Evolutionary conservation across 768 basidiomycete species (phyloP), one percentile per base, ranked within the genome.

Genomic region (Porpolomopsis calyptriformis): DNA sequence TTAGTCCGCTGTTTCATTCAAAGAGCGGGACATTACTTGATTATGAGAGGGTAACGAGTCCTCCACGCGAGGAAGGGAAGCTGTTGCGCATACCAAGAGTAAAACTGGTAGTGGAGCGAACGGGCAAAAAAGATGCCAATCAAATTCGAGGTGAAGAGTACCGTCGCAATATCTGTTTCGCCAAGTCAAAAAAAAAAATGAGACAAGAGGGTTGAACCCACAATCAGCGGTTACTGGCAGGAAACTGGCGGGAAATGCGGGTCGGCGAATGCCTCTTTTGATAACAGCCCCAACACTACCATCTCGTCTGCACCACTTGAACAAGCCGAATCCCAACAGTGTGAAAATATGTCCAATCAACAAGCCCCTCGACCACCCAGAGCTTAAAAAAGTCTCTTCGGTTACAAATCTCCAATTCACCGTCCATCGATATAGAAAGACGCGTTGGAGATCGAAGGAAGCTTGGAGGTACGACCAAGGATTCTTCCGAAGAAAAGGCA

Each of bases 31-130:
- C 41, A 76, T 50, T 56, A 86, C 88, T 78, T 85, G 29, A 84
- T 14, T 22, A 65, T 23, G 11, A 74, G 40, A 12, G 84, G 83
- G 59, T 77, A 85, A 43, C 64, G 70, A 4, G 85, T 82, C 58
- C 78, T 78, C 74, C 80, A 92, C 3, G 77, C 67, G 23, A 98
- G 62, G 57, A 93, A 82, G 1, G 94, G 90, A 26, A 94, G 61
- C 55, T 93, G 89, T 47, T 87, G 83, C 8, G 84, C 88, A 60
- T 97, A 97, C 96, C 96, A 99, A 4, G 87, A 82, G 61, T 96
- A 96, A 64, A 99, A 99, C 54, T 99, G 96, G 60, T 97, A 97
- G 60, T 99, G 96, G 36, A 99, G 66, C 8, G 94, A 97, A 16
- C 96, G 79, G 18, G 96, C 89, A 60, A 88, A 96, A 5, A 87